Base-by-base conservation (phyloP, 208 protist species). In the Trypanosoma congolense region DNA sequence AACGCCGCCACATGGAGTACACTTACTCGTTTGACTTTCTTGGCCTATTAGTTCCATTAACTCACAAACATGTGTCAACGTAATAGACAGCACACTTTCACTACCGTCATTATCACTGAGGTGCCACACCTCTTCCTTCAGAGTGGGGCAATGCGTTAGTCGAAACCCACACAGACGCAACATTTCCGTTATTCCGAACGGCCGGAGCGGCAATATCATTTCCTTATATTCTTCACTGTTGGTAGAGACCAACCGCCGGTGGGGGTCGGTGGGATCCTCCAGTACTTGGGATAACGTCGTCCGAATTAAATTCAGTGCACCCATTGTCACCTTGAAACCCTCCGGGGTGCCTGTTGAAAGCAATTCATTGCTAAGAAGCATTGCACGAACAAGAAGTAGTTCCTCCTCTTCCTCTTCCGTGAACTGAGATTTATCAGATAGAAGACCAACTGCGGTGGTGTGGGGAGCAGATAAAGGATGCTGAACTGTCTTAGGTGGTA, bases 351-450 rank as follows among this genome's bases (percentile, higher is more conserved):
- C 70, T 19, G 26, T 3, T 25, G 52, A 62, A 21, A 86, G 56
- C 25, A 71, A 71, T 36, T 84, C 76, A 58, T 84, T 90, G 57
- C 75, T 87, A 44, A 87, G 73, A 5, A 90, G 52, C 77, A 89
- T 88, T 4, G 61, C 71, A 52, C 54, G 54, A 14, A 66, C 69
- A 38, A 88, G 36, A 30, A 75, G 59, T 29, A 89, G 33, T 19
- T 87, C 69, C 29, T 86, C 87, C 54, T 90, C 72, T 18, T 93
- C 82, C 0, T 67, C 58, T 22, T 75, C 69, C 1, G 72, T 79
- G 8, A 93, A 48, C 0, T n/a, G 21, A 10, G 43, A 46, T 26
- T 55, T 67, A 2, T 29, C 50, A 31, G 57, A 76, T 9, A 80
- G 38, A 3, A 87, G 49, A 26, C 57, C 55, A 49, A 10, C 36